phyloP scores from a whole-genome alignment of 2,329 filamentous ascomycete species.

The Fusarium sp. region DNA sequence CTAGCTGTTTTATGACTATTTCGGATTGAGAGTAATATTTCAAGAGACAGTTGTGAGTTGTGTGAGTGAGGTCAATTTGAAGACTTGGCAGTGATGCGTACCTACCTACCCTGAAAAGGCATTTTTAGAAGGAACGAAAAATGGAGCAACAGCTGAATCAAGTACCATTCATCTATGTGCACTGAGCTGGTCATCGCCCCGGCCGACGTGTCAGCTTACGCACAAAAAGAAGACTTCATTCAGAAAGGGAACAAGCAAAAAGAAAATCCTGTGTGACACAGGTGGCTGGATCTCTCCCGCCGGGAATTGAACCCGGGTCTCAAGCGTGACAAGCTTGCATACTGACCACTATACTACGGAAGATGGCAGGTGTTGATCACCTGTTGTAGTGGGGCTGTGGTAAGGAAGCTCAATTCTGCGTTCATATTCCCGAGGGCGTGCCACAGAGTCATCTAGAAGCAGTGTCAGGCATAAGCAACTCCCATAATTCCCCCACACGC shows the following conservation, averaged over 20 bases:
- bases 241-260: not conserved
- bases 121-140: not conserved
- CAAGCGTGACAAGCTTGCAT: conserved; percentile 17
- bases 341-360: not conserved
- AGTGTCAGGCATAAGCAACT: too few relatives aligned
- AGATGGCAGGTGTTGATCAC: conserved; percentile 24
- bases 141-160: not conserved
- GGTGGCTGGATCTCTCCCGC: conserved; percentile 41
- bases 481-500: too few relatives aligned
- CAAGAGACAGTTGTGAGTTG: too few relatives aligned
- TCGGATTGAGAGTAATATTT: too few relatives aligned
- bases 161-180: not conserved
- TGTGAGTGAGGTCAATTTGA: too few relatives aligned
- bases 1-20: too few relatives aligned
- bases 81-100: too few relatives aligned
- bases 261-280: conserved; percentile 21
- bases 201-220: not conserved
- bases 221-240: not conserved
- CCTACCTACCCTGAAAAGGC: too few relatives aligned
- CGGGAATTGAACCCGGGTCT: conserved; percentile 43
- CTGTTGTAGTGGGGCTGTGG: not conserved
- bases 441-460: too few relatives aligned
- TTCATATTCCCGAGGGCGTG: not conserved
- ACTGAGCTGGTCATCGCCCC: not conserved
- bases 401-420: rapidly evolving